phyloP scores from a whole-genome alignment of 306 rosid genomes.

The Sicyos edulis region DNA sequence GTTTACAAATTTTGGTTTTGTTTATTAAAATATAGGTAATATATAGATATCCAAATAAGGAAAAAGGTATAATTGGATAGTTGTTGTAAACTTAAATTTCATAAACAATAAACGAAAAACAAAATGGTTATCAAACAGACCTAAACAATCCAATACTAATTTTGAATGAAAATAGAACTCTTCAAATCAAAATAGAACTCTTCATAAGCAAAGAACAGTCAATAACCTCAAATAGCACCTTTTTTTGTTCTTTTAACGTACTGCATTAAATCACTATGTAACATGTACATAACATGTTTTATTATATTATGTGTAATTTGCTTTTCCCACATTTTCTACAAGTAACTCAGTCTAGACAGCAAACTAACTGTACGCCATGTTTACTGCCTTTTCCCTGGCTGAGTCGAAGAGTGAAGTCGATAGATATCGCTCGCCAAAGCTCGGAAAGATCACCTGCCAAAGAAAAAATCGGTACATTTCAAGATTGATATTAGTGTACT shows the following conservation, averaged over 20 bases:
- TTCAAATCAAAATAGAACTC: not conserved
- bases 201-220: not conserved
- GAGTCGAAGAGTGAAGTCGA: constrained; percentile 58
- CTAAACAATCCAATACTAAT: not conserved
- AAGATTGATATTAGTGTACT: not conserved
- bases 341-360: not conserved
- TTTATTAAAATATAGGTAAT: too few species aligned
- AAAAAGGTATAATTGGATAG: too few species aligned
- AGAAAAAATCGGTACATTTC: not conserved
- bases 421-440: constrained; percentile 64
- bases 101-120: too few species aligned
- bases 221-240: not conserved
- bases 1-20: too few species aligned
- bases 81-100: too few species aligned
- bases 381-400: constrained; percentile 47
- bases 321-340: not conserved
- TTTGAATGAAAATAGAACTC: too few species aligned
- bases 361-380: constrained; percentile 29
- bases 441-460: constrained; percentile 54
- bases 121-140: too few species aligned
- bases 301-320: not conserved
- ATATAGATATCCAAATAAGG: too few species aligned
- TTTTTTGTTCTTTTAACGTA: not conserved
- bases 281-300: not conserved
- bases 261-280: not conserved